Base-by-base conservation (phyloP, 108 stramenopile species). In the Cylindrotheca closterium region DNA sequence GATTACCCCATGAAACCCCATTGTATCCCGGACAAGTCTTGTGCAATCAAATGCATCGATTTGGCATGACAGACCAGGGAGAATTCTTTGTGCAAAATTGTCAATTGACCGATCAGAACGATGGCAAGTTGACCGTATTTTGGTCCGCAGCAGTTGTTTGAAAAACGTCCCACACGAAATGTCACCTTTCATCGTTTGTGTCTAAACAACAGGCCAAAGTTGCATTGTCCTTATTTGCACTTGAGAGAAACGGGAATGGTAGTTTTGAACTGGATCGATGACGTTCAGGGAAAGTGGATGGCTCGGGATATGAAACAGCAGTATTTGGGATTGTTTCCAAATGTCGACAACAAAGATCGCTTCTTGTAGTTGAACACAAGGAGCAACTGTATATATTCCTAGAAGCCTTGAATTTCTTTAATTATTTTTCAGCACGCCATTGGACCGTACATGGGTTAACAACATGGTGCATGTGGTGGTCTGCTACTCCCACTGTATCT, bases 151-250 rank as follows among this genome's bases (percentile, higher is more conserved):
- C n/a, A n/a, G n/a, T n/a, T n/a, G n/a, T n/a, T n/a, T n/a, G n/a
- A n/a, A n/a, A n/a, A n/a, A n/a, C 37, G 15, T 42, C 37, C 37
- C 37, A 42, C 7, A 15, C 37, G 37, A 42, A 42, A 7, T 15
- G 18, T 52, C 8, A 7, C 21, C 7, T 52, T 52, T 18, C 18
- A 5, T 8, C 7, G 18, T 7, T 8, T 7, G n/a, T 52, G 51
- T 52, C n/a, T 52, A 8, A 52, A 18, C 51, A 8, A 52, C n/a
- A 7, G 15, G 7, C 51, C 51, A n/a, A n/a, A 7, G n/a, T 15
- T 52, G 51, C 12, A 52, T 52, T 52, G 51, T 25, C 51, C 51
- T 8, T 52, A 52, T 52, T 52, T 24, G 23, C 51, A 52, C 24
- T 25, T 52, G 51, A 5, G 51, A 21, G 18, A n/a, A 17, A 52